Conservation (phyloP, 306 rosid genomes). For the Malus asiatica region DNA sequence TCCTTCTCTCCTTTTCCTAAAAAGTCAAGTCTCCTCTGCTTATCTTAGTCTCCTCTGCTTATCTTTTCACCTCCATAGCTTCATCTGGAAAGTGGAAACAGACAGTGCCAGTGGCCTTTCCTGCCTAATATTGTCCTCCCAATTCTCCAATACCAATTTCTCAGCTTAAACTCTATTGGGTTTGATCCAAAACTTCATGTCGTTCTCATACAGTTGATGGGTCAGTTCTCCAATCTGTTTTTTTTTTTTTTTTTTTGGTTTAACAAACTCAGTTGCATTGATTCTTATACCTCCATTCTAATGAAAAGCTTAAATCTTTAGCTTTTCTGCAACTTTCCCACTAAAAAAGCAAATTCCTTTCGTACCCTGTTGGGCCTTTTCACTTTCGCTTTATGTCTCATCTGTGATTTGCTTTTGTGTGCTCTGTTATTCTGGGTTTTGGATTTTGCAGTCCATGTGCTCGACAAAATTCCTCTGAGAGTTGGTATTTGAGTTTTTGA, state of each 20-base stretch:
- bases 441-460: not conserved
- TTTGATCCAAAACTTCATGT: not conserved
- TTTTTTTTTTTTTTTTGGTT: not conserved
- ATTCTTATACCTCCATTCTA: not conserved
- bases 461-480: not conserved
- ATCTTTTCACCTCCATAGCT: conserved; percentile 4
- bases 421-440: not conserved
- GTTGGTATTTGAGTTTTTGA: not conserved
- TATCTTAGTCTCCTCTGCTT: not conserved
- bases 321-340: conserved; percentile 17
- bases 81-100: not conserved
- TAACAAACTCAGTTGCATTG: not conserved
- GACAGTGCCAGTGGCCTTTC: not conserved
- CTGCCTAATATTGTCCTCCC: conserved; percentile 8
- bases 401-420: not conserved
- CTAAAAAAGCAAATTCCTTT: conserved; percentile 15
- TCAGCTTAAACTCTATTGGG: not conserved
- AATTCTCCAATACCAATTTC: not conserved
- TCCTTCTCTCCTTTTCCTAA: not conserved
- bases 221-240: not conserved
- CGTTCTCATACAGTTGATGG: not conserved
- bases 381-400: not conserved
- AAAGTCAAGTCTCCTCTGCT: not conserved
- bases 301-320: conserved; percentile 3
- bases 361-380: not conserved